Conservation (phyloP, 1,284 basidiomycete species). For the Pseudozyma tsukubaensis region DNA sequence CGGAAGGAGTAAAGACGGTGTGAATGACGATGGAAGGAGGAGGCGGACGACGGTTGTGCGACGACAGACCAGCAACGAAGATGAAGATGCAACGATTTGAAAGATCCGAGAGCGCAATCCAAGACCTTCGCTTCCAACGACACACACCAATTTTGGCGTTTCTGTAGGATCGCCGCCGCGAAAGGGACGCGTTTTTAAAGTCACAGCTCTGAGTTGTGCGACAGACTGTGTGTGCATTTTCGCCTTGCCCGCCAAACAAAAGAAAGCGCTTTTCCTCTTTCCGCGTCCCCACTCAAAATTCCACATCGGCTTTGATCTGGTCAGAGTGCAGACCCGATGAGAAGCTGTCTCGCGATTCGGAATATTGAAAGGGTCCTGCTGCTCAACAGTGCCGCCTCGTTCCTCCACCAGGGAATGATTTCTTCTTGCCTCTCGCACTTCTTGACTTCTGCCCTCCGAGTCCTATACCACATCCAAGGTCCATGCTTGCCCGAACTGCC, state of each 20-base stretch:
- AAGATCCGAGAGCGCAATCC: background rate
- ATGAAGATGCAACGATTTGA: background rate
- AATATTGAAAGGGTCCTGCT: slow-evolving; percentile 3
- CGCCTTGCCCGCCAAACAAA: background rate
- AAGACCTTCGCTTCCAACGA: background rate
- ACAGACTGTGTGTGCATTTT: too few relatives aligned
- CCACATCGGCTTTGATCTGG: background rate
- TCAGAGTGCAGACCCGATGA: background rate
- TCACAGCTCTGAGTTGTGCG: background rate
- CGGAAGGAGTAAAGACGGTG: background rate
- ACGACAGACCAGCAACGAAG: background rate
- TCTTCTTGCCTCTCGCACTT: background rate
- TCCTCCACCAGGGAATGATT: background rate
- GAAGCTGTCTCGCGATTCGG: background rate
- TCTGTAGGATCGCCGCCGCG: slow-evolving; percentile 1
- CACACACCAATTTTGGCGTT: background rate
- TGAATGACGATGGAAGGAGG: background rate
- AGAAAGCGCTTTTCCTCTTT: slow-evolving; percentile 3
- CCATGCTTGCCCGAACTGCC: slow-evolving; percentile 10
- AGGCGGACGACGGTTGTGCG: background rate
- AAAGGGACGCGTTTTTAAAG: slow-evolving; percentile 12
- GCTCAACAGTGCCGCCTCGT: slow-evolving; percentile 3
- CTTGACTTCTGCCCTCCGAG: too few relatives aligned
- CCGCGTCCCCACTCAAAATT: background rate
- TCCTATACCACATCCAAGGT: background rate